Evolutionary conservation across 495 filamentous ascomycete species (phyloP).

Genomic region (Talaromyces borbonicus): DNA sequence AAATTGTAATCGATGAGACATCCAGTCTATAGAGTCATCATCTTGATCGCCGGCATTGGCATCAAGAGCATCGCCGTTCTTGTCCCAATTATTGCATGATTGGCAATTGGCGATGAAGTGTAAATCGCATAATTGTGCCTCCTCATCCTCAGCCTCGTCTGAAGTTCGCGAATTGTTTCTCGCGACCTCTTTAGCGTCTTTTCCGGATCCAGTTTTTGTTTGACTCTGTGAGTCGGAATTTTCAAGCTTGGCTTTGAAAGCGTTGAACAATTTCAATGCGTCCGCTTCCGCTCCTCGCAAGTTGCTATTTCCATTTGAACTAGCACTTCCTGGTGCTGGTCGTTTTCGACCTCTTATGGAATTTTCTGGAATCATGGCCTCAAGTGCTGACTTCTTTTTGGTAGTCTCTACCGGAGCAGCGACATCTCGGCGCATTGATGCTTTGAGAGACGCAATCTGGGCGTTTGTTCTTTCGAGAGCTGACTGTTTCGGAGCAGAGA

Average conservation of each 20-base stretch:
- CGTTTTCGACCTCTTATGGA: slow-evolving; percentile 74
- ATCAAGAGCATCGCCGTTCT: slow-evolving; percentile 27
- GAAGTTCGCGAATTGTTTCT: slow-evolving; percentile 21
- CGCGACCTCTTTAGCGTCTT: not conserved
- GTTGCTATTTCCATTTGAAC: slow-evolving; percentile 18
- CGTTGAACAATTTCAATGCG: slow-evolving; percentile 56
- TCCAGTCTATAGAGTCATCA: slow-evolving; percentile 46
- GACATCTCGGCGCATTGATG: slow-evolving; percentile 79
- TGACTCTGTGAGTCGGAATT: slow-evolving; percentile 33
- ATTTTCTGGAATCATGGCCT: slow-evolving; percentile 75
- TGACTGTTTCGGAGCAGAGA: slow-evolving; percentile 43
- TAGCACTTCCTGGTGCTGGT: slow-evolving; percentile 40
- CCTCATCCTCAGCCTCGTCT: slow-evolving; percentile 48
- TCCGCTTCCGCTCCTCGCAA: slow-evolving; percentile 49
- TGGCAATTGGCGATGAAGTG: slow-evolving; percentile 92
- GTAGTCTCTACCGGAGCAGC: slow-evolving; percentile 44
- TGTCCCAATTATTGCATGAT: slow-evolving; percentile 75
- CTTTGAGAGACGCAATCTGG: slow-evolving; percentile 82
- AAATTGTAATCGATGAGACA: slow-evolving; percentile 69
- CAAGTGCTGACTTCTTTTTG: slow-evolving; percentile 58
- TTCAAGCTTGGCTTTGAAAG: slow-evolving; percentile 72
- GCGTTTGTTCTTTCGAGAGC: slow-evolving; percentile 71
- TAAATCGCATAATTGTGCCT: slow-evolving; percentile 69
- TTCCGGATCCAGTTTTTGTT: slow-evolving; percentile 17
- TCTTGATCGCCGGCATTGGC: slow-evolving; percentile 46